These are phyloP conservation scores for Patellaria atrata DNA, from an alignment of 495 filamentous ascomycete genomes.

Conservation along the genomic window DNA sequence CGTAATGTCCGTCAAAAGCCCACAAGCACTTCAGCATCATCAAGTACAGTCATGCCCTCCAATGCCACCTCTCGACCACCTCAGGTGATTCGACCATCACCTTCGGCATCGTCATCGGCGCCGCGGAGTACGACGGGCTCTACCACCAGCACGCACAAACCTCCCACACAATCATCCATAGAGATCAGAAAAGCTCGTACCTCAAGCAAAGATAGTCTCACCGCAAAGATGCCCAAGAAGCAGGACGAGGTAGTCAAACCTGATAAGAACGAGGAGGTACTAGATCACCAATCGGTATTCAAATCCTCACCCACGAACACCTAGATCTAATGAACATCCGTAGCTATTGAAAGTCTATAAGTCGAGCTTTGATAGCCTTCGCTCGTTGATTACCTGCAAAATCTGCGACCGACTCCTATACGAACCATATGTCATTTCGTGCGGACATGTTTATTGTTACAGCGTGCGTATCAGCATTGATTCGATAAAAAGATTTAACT, in stretches of 20 bases:
- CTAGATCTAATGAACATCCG: background rate
- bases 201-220: constrained; percentile 17
- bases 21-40: constrained; percentile 7
- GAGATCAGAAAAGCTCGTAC: constrained; percentile 8
- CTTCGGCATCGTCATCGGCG: constrained; percentile 9
- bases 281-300: background rate
- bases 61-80: no score
- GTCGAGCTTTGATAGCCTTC: constrained; percentile 27
- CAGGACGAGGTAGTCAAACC: constrained; percentile 11
- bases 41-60: no score
- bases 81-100: no score
- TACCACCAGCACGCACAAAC: constrained; percentile 3
- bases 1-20: constrained; percentile 9
- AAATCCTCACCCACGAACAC: constrained; percentile 1
- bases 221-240: constrained; percentile 16
- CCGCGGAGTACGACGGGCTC: constrained; percentile 3
- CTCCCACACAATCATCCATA: constrained; percentile 4
- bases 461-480: constrained; percentile 31
- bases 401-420: constrained; percentile 57
- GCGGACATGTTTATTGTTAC: constrained; percentile 67
- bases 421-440: constrained; percentile 57
- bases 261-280: constrained; percentile 16
- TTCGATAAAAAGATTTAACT: constrained; percentile 5
- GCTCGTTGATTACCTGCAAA: constrained; percentile 42
- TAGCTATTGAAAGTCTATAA: constrained; percentile 27